Base-by-base conservation (phyloP, 208 protist species). In the Plasmodiophora brassicae region DNA sequence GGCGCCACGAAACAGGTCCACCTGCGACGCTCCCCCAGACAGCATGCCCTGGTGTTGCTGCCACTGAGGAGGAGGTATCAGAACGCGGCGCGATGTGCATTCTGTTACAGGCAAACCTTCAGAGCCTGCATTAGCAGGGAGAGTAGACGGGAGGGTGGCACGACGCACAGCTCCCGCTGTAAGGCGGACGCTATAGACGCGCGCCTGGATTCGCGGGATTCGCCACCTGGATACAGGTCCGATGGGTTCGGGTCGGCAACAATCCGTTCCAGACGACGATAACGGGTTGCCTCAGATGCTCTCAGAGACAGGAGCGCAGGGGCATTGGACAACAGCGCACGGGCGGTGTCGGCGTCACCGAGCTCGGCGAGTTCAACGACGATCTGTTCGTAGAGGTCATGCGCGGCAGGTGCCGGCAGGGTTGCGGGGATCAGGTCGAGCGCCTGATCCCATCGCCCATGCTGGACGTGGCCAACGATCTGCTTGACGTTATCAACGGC, bases 41-140 rank as follows among this genome's bases (percentile, higher is more conserved):
- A 91, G 53, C 8, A 87, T 5, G 25, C 89, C 88, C 0, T 88
- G 32, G 45, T 89, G 84, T 71, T 87, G 86, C 78, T 91, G 89
- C 89, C 89, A 91, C 84, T 91, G n/a, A n/a, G n/a, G n/a, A n/a
- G n/a, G n/a, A n/a, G n/a, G n/a, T n/a, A n/a, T n/a, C n/a, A n/a
- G n/a, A n/a, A n/a, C n/a, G n/a, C n/a, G n/a, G n/a, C n/a, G n/a
- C n/a, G n/a, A n/a, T n/a, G n/a, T n/a, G n/a, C n/a, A n/a, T n/a
- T n/a, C n/a, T n/a, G n/a, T n/a, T n/a, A n/a, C n/a, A n/a, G n/a
- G n/a, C n/a, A n/a, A n/a, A n/a, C n/a, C n/a, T n/a, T n/a, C 41
- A 91, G 85, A n/a, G 90, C 90, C 38, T 91, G 90, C 0, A 87
- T 85, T 32, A 91, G 65, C n/a, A 91, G 83, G 25, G 88, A 53